Evolutionary conservation across 129 eudicot genomes (phyloP), one percentile per base, ranked within the genome.

Genomic region (Escallonia herrerae): DNA sequence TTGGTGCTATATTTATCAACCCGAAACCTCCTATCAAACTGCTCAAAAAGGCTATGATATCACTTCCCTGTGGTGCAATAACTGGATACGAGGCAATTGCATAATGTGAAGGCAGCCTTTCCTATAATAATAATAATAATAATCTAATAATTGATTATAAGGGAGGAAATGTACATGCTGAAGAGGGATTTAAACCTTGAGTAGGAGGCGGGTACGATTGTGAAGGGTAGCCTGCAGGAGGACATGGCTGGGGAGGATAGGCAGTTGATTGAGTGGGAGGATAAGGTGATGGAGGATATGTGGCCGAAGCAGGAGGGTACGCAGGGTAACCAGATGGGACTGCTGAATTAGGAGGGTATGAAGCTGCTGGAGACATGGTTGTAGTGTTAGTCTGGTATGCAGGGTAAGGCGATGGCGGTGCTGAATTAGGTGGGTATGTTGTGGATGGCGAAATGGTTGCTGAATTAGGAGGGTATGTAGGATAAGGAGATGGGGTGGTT

Each of bases 221-320:
- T 40, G 56, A 12, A 33, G 58, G 69, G 56, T 48, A 50, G 15
- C 70, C 70, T 47, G 44, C 48, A 3, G 75, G 70, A 63, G 56
- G 68, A 72, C 49, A 44, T 39, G 62, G 70, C 46, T 72, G 76
- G 6, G 75, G 69, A 52, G 60, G 67, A 62, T 62, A 49, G 5
- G 62, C 50, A 6, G 57, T 38, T 11, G 68, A 42, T 54, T 71
- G 76, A 53, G 70, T 40, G 0, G 76, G 56, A 60, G 74, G 67
- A 40, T 60, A 70, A 40, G 60, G 43, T 43, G 53, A 15, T 44
- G 55, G 50, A 5, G 57, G 40, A 8, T 54, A 43, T 4, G 62
- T 9, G 6, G 33, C 55, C 10, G 72, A 11, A 68, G 5, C 38
- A 14, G 68, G 68, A 41, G 75, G 71, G 40, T 67, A 67, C 8